Evolutionary conservation across 164 flowering plant species (phyloP).

Genomic region (Aristolochia contorta): DNA sequence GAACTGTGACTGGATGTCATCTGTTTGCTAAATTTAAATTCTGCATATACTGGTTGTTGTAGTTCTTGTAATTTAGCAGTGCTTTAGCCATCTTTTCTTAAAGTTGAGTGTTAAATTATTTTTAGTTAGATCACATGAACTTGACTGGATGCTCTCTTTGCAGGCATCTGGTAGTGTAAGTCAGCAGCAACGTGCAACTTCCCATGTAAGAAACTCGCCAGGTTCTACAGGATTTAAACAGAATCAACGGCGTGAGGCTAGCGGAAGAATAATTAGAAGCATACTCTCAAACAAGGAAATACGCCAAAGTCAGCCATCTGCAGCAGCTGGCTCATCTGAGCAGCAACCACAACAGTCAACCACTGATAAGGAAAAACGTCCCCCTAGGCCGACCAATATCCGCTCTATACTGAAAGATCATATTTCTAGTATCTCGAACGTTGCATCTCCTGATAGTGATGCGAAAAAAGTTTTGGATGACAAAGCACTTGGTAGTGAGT

Average conservation of each 20-base stretch:
- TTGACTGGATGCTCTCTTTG: background rate
- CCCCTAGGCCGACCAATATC: conserved; percentile 40
- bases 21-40: no score
- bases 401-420: conserved; percentile 22
- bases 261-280: conserved; percentile 56
- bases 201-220: conserved; percentile 25
- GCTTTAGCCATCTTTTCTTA: no score
- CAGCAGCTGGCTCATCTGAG: conserved; percentile 27
- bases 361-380: conserved; percentile 57
- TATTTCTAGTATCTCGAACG: conserved; percentile 12
- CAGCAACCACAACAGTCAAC: conserved; percentile 27
- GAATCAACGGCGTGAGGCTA: conserved; percentile 52
- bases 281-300: conserved; percentile 55
- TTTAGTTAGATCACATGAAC: no score
- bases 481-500: conserved; percentile 14
- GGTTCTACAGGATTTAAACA: conserved; percentile 30
- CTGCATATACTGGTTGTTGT: no score
- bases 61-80: no score
- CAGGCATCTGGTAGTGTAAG: conserved; percentile 29
- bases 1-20: no score
- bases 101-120: no score
- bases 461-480: conserved; percentile 33
- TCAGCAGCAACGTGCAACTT: conserved; percentile 24
- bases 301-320: conserved; percentile 18
- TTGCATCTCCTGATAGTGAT: conserved; percentile 19